phyloP scores from a whole-genome alignment of 768 basidiomycete genomes.

The Serendipita sp. region DNA sequence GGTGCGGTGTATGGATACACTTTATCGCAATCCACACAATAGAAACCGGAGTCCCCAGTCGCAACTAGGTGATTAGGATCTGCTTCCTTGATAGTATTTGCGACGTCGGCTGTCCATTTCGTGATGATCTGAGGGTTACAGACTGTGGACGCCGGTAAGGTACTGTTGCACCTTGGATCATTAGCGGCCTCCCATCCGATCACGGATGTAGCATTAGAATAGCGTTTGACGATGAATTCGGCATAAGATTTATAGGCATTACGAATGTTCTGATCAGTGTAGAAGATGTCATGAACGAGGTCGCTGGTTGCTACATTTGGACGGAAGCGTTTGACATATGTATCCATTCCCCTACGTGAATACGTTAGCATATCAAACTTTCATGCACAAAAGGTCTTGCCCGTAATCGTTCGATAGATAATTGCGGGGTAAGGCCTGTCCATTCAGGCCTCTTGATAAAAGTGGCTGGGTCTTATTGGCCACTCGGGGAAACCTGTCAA shows the following conservation, averaged over 20 bases:
- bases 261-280: slow-evolving; percentile 25
- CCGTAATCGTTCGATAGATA: slow-evolving; percentile 49
- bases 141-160: not conserved
- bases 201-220: slow-evolving; percentile 27
- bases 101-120: slow-evolving; percentile 34
- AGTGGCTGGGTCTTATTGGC: slow-evolving; percentile 19
- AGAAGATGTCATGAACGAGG: slow-evolving; percentile 39
- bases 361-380: not conserved
- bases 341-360: slow-evolving; percentile 43
- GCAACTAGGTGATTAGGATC: slow-evolving; percentile 52
- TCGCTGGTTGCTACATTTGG: slow-evolving; percentile 15
- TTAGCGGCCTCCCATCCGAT: slow-evolving; percentile 43
- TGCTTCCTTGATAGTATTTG: slow-evolving; percentile 26
- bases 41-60: slow-evolving; percentile 48
- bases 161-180: slow-evolving; percentile 34
- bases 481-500: slow-evolving; percentile 8
- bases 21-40: slow-evolving; percentile 24
- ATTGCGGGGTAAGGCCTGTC: slow-evolving; percentile 28
- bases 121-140: slow-evolving; percentile 28
- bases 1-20: slow-evolving; percentile 40
- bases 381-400: slow-evolving; percentile 13
- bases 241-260: slow-evolving; percentile 13
- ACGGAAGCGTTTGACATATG: slow-evolving; percentile 37
- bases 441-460: not conserved
- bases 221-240: slow-evolving; percentile 38